These are phyloP conservation scores for Xylariaceae sp. DNA, from an alignment of 2,329 filamentous ascomycete genomes.

Conservation along the genomic window DNA sequence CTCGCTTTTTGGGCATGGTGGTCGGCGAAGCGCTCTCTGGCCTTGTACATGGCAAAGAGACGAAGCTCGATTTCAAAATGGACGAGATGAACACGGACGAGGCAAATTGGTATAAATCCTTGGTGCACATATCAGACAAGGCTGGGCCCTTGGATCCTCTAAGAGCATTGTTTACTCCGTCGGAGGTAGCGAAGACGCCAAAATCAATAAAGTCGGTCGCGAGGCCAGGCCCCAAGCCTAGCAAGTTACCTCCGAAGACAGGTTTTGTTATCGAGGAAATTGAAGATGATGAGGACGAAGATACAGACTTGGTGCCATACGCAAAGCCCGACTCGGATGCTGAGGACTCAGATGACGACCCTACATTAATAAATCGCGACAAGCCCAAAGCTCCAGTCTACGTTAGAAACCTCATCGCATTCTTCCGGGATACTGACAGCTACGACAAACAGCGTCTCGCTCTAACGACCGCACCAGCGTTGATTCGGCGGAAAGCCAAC, in stretches of 20 bases:
- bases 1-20: slow-evolving; percentile 84
- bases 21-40: slow-evolving; percentile 73
- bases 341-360: slow-evolving; percentile 91
- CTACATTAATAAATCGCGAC: slow-evolving; percentile 80
- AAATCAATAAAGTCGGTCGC: slow-evolving; percentile 28
- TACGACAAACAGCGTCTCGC: slow-evolving; percentile 84
- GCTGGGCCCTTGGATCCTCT: slow-evolving; percentile 62
- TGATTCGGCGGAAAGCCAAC: slow-evolving; percentile 86
- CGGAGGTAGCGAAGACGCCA: slow-evolving; percentile 28
- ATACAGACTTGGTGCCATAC: slow-evolving; percentile 74
- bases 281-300: slow-evolving; percentile 59
- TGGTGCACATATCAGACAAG: slow-evolving; percentile 65
- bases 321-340: slow-evolving; percentile 84
- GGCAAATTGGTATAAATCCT: slow-evolving; percentile 71
- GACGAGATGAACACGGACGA: slow-evolving; percentile 77
- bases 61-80: slow-evolving; percentile 79
- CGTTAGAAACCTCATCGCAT: slow-evolving; percentile 79
- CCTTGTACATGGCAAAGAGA: slow-evolving; percentile 68
- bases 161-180: slow-evolving; percentile 23
- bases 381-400: slow-evolving; percentile 88
- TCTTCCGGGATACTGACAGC: slow-evolving; percentile 78
- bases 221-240: slow-evolving; percentile 25
- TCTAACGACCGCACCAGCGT: slow-evolving; percentile 71
- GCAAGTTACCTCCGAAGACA: slow-evolving; percentile 38
- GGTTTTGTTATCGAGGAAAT: slow-evolving; percentile 68